phyloP scores from a whole-genome alignment of 1,284 basidiomycete genomes.

The Leccinum fuscescens region DNA sequence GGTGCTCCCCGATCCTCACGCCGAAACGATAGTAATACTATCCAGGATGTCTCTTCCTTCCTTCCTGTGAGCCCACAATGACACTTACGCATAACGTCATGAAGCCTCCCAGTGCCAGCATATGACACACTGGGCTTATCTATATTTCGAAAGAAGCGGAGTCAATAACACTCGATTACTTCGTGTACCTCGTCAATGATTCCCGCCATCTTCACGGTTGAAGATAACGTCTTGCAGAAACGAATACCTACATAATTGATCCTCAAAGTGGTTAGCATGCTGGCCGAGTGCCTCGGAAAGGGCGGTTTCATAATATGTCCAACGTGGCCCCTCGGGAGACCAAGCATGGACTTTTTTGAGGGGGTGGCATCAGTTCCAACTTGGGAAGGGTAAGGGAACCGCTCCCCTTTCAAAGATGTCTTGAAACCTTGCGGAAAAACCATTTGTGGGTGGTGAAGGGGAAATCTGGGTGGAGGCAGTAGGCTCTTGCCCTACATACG shows the following conservation, averaged over 20 bases:
- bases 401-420: not conserved
- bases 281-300: conserved; percentile 5
- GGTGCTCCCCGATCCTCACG: conserved; percentile 21
- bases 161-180: not conserved
- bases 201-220: not conserved
- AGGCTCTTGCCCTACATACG: not conserved
- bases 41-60: not conserved
- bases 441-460: not conserved
- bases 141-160: conserved; percentile 5
- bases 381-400: not conserved
- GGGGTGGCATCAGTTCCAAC: not conserved
- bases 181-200: not conserved
- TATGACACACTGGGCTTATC: conserved; percentile 8
- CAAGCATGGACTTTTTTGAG: not conserved
- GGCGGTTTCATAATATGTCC: not conserved
- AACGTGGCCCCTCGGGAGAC: not conserved
- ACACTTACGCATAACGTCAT: conserved; percentile 7
- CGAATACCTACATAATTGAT: not conserved
- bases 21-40: conserved; percentile 1
- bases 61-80: conserved; percentile 1
- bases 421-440: not conserved
- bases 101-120: conserved; percentile 1
- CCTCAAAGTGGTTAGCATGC: not conserved
- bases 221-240: not conserved
- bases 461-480: not conserved